phyloP scores from a whole-genome alignment of 2,329 filamentous ascomycete genomes.

The Nigrospora osmanthi region DNA sequence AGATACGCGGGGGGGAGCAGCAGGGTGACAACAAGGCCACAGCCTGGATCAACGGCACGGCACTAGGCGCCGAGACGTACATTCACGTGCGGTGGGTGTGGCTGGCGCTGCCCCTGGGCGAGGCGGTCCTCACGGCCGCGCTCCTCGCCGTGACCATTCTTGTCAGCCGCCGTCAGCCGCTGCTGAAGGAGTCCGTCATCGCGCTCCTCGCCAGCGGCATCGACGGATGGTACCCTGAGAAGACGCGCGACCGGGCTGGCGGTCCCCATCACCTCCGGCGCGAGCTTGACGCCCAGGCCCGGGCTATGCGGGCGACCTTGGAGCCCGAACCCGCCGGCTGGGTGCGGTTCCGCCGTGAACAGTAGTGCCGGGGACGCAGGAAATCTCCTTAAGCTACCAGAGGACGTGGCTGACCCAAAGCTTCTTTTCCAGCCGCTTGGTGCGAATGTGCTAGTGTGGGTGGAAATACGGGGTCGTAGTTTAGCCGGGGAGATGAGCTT shows the following conservation, averaged over 20 bases:
- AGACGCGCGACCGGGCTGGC: constrained; percentile 4
- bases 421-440: no score
- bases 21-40: constrained; percentile 9
- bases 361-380: no score
- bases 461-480: no score
- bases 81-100: constrained; percentile 9
- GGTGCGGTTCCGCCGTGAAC: constrained; percentile 1
- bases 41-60: constrained; percentile 1
- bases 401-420: no score
- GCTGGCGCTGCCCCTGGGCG: constrained; percentile 8
- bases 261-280: constrained; percentile 1
- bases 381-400: no score
- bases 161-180: constrained; percentile 6
- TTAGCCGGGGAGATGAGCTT: no score
- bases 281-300: constrained; percentile 6
- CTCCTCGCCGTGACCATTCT: constrained; percentile 6
- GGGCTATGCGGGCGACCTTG: constrained; percentile 5
- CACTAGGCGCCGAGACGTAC: constrained; percentile 10
- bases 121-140: constrained; percentile 5
- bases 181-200: constrained; percentile 9
- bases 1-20: constrained; percentile 6
- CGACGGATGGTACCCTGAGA: constrained; percentile 7
- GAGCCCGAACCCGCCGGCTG: constrained; percentile 3
- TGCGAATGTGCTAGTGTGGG: no score
- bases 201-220: constrained; percentile 6